Percentiles rank a stretch among this genome's conserved stretches.
Conservation (phyloP, 306 rosid genomes). For the Dryas alaskensis region DNA sequence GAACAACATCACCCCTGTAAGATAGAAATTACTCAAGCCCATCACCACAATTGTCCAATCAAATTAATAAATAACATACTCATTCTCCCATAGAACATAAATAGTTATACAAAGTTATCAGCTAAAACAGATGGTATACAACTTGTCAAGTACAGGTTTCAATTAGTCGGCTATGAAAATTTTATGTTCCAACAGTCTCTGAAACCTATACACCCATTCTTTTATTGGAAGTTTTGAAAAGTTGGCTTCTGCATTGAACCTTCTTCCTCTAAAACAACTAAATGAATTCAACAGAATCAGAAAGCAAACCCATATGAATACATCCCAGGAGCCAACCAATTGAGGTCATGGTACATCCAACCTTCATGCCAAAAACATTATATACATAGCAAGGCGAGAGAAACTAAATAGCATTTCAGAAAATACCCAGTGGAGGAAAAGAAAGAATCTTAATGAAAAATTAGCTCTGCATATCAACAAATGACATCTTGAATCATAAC, state of each 20-base stretch:
- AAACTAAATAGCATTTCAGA: background rate
- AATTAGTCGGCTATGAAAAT: background rate
- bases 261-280: slow-evolving; percentile 12
- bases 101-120: background rate
- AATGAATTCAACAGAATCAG: background rate
- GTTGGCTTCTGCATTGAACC: slow-evolving; percentile 9
- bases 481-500: background rate
- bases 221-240: background rate
- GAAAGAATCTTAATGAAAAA: background rate
- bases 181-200: slow-evolving; percentile 7
- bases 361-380: background rate
- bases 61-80: background rate
- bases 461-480: background rate
- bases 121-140: background rate
- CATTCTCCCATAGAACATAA: background rate
- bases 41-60: background rate
- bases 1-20: slow-evolving; percentile 95
- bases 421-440: background rate
- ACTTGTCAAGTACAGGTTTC: background rate
- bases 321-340: background rate
- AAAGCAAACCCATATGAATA: background rate
- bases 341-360: background rate
- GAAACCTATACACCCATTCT: slow-evolving; percentile 3
- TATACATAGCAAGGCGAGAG: background rate
- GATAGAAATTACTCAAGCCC: slow-evolving; percentile 16